Conservation (phyloP, 1,139 yeast genomes). For the Komagataea norvegica region DNA sequence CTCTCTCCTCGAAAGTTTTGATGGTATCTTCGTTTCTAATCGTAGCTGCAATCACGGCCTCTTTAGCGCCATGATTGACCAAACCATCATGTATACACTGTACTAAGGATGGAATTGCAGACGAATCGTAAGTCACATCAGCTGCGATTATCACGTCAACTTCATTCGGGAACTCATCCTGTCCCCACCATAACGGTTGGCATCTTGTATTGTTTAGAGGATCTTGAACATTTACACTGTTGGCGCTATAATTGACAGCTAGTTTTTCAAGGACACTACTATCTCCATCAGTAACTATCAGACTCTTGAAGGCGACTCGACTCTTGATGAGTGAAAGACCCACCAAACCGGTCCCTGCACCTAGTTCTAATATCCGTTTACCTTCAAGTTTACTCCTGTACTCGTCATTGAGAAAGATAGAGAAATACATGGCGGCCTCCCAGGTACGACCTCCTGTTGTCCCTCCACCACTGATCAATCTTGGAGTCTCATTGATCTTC, state of each 20-base stretch:
- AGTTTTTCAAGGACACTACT: conserved; percentile 52
- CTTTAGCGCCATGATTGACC: conserved; percentile 12
- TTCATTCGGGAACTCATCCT: conserved; percentile 33
- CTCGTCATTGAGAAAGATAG: conserved; percentile 22
- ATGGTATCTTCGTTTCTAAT: conserved; percentile 61
- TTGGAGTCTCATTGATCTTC: conserved; percentile 55
- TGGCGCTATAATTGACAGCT: conserved; percentile 41
- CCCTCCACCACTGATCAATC: conserved; percentile 63
- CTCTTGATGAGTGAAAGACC: conserved; percentile 47
- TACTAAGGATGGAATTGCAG: conserved; percentile 53
- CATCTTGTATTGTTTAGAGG: conserved; percentile 24
- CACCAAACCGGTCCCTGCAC: conserved; percentile 89
- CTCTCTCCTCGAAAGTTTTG: conserved; percentile 44
- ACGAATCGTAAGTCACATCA: conserved; percentile 78
- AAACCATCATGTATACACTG: conserved; percentile 43
- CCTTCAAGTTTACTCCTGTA: conserved; percentile 26
- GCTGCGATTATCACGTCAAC: conserved; percentile 64
- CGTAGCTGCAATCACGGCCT: conserved; percentile 65
- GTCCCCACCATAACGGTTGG: conserved; percentile 60
- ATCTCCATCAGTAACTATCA: conserved; percentile 77
- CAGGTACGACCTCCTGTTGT: conserved; percentile 90
- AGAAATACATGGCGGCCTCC: conserved; percentile 83
- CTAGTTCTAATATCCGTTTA: conserved; percentile 57
- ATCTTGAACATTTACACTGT: conserved; percentile 29
- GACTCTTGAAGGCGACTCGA: conserved; percentile 21